Percentiles rank a stretch among this genome's conserved stretches.
phyloP scores from a whole-genome alignment of 257 asterid species.

The Rhazya stricta region DNA sequence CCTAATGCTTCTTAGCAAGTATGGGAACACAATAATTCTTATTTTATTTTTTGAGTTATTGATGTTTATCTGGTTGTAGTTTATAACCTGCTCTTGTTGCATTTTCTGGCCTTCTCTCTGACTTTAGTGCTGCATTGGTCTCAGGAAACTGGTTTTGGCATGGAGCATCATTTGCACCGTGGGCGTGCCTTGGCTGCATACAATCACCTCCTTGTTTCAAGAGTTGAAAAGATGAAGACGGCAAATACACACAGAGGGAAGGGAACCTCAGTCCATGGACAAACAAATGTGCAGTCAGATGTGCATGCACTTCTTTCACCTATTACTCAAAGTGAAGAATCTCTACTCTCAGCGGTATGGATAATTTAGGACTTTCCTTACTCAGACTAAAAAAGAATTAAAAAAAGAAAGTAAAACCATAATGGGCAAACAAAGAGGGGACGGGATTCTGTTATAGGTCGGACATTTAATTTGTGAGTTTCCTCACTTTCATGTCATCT shows the following conservation, averaged over 20 bases:
- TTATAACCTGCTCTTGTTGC: not conserved
- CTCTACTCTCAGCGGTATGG: constrained; percentile 84
- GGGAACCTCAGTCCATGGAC: constrained; percentile 52
- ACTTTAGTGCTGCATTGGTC: constrained; percentile 25
- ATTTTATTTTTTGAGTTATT: not conserved
- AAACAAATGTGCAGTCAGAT: constrained; percentile 71
- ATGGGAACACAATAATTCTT: not conserved
- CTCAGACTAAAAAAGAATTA: not conserved
- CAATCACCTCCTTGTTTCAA: constrained; percentile 59
- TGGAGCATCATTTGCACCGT: constrained; percentile 96
- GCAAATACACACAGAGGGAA: constrained; percentile 45
- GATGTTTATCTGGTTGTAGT: not conserved
- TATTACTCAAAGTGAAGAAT: constrained; percentile 64
- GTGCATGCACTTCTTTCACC: constrained; percentile 73
- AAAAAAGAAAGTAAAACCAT: not conserved
- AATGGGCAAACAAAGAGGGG: not conserved
- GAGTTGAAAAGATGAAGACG: constrained; percentile 63
- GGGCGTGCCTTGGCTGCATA: constrained; percentile 96
- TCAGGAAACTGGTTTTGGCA: constrained; percentile 82
- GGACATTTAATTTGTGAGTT: not conserved
- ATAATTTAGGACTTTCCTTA: constrained; percentile 16
- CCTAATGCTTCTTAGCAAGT: not conserved
- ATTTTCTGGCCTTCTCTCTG: not conserved
- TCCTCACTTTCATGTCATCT: not conserved
- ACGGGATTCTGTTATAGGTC: not conserved